Evolutionary conservation across 2,329 filamentous ascomycete genomes (phyloP).

Genomic region (Fusarium agapanthi): DNA sequence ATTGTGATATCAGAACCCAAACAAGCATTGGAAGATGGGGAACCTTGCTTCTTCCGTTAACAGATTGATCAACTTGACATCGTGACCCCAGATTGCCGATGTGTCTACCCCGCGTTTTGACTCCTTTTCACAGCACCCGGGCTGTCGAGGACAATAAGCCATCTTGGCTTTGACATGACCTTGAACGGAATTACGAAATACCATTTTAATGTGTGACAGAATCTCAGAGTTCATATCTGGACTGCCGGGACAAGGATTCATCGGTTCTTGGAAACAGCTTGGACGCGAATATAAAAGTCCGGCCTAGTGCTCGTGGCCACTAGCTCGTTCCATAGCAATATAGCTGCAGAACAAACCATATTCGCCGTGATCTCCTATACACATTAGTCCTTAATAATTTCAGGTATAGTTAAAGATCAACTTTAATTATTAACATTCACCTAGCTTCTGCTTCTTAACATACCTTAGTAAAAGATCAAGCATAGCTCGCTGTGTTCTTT

Average conservation of each 20-base stretch:
- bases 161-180: neutral
- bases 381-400: neutral
- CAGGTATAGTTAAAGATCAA: too few species aligned
- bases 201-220: neutral
- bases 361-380: accelerated
- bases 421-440: accelerated
- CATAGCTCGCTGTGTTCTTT: neutral
- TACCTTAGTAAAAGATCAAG: too few species aligned
- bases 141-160: neutral
- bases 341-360: neutral
- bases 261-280: neutral
- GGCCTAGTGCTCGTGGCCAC: neutral
- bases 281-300: neutral
- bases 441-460: too few species aligned
- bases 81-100: neutral
- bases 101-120: neutral
- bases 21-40: neutral
- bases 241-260: accelerated
- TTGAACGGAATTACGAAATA: neutral
- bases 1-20: too few species aligned
- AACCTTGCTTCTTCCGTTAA: neutral
- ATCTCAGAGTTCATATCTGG: neutral
- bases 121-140: neutral
- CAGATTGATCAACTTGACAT: neutral
- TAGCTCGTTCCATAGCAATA: neutral